Conservation (phyloP, 2,329 filamentous ascomycete genomes). For the Claviceps citrina region DNA sequence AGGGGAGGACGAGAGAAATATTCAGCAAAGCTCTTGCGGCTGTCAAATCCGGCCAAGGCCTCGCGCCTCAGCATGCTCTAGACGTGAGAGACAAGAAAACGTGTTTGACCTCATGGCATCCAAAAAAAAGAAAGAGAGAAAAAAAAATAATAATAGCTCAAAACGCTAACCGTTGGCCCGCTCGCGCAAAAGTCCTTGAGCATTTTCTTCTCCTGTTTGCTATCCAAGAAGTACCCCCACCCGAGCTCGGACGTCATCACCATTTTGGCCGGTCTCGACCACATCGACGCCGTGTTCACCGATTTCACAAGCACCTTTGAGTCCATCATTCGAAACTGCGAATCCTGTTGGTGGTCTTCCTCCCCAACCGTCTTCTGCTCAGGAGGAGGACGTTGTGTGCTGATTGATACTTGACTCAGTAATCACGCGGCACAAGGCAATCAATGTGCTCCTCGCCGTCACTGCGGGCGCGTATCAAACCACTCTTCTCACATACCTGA, state of each 20-base stretch:
- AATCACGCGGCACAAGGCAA: slow-evolving; percentile 61
- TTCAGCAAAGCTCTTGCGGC: slow-evolving; percentile 58
- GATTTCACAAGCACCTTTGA: slow-evolving; percentile 79
- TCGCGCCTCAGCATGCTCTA: slow-evolving; percentile 62
- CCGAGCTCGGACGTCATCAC: slow-evolving; percentile 90
- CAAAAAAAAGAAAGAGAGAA: not conserved
- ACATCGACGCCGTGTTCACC: slow-evolving; percentile 73
- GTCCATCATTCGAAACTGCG: slow-evolving; percentile 62
- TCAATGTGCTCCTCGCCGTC: slow-evolving; percentile 67
- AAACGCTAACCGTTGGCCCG: slow-evolving; percentile 10
- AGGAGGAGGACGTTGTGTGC: not conserved
- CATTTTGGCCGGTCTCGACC: slow-evolving; percentile 74
- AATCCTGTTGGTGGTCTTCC: slow-evolving; percentile 41
- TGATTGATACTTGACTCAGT: slow-evolving; percentile 32
- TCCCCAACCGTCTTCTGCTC: not conserved
- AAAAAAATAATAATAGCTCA: not conserved
- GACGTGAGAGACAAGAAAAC: slow-evolving; percentile 58
- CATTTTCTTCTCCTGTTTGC: slow-evolving; percentile 66
- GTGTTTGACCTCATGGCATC: no score
- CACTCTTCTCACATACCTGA: slow-evolving; percentile 84
- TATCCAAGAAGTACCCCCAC: slow-evolving; percentile 86
- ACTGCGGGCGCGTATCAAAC: slow-evolving; percentile 93
- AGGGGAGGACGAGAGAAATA: slow-evolving; percentile 64
- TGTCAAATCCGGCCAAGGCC: slow-evolving; percentile 44
- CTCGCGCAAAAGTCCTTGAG: slow-evolving; percentile 76